These are phyloP conservation scores for Geosmithia flava DNA, from an alignment of 2,329 filamentous ascomycete species.

Conservation along the genomic window DNA sequence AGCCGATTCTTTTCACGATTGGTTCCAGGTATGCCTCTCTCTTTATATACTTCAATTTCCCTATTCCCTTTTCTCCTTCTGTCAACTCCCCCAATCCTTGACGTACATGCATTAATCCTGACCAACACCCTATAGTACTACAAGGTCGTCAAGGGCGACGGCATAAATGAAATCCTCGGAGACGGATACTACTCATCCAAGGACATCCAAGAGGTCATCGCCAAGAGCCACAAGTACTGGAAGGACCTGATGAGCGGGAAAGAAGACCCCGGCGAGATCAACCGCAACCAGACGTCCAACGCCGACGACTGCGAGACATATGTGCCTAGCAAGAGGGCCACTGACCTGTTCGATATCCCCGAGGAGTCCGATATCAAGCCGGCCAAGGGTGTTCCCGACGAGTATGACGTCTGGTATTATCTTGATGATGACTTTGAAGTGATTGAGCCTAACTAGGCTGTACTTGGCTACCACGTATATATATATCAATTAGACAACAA, in stretches of 20 bases:
- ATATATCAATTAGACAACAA: neutral
- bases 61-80: too few relatives aligned
- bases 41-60: too few relatives aligned
- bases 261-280: constrained; percentile 22
- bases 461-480: neutral
- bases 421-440: constrained; percentile 16
- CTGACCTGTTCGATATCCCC: constrained; percentile 17
- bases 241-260: constrained; percentile 22
- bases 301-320: constrained; percentile 17
- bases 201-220: constrained; percentile 16
- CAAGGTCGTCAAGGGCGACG: constrained; percentile 23
- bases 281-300: constrained; percentile 23
- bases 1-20: constrained; percentile 19
- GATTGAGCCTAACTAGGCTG: neutral
- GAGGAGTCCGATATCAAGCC: constrained; percentile 13
- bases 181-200: constrained; percentile 20
- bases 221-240: constrained; percentile 25
- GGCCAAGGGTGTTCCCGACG: constrained; percentile 14
- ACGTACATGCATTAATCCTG: constrained; percentile 1
- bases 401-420: constrained; percentile 24
- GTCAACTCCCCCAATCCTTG: neutral
- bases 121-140: constrained; percentile 18
- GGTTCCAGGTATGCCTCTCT: constrained; percentile 20
- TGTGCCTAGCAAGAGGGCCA: constrained; percentile 15
- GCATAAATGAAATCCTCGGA: constrained; percentile 21